Base-by-base conservation (phyloP, 352 stramenopile genomes). In the Aphanomyces astaci region DNA sequence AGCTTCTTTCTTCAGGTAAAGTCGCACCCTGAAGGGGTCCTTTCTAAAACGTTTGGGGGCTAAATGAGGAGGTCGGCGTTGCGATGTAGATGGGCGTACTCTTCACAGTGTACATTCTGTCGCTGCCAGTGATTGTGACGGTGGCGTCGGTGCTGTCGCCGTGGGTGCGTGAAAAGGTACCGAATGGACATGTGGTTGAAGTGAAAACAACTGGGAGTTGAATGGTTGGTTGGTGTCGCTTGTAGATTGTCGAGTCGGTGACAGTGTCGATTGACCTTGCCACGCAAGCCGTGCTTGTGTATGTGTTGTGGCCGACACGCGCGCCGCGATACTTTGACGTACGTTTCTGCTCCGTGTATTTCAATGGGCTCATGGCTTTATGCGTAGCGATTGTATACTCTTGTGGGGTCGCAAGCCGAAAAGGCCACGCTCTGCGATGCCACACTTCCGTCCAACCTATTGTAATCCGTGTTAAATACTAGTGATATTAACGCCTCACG, bases 261-360 rank as follows among this genome's bases (percentile, higher is more conserved):
- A 80, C 81, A 11, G 76, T 78, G 1, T 75, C 70, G 9, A 71
- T 88, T 27, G 79, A 92, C 33, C 63, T 82, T 45, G 65, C 65
- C 27, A 74, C 89, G 65, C 89, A 87, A 71, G 69, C 72, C n/a
- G 71, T 77, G 1, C 78, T 92, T 59, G 81, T 89, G 40, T 90
- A 81, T 64, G 72, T 86, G 43, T 57, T 92, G 22, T 92, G 82
- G 82, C 79, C 84, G 9, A 82, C 81, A 25, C 77, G 82, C 32
- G 84, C 84, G 4, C 84, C 82, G 5, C 75, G 76, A 19, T 90
- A 89, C 72, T 92, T 92, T 63, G 84, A 92, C 77, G 84, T 92
- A 76, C 36, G 71, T 33, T 24, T 3, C 15, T n/a, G n/a, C n/a
- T n/a, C n/a, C n/a, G n/a, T n/a, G n/a, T n/a, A n/a, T n/a, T n/a